These are phyloP conservation scores for Psidium guajava DNA, from an alignment of 345 rosid species.

Conservation along the genomic window DNA sequence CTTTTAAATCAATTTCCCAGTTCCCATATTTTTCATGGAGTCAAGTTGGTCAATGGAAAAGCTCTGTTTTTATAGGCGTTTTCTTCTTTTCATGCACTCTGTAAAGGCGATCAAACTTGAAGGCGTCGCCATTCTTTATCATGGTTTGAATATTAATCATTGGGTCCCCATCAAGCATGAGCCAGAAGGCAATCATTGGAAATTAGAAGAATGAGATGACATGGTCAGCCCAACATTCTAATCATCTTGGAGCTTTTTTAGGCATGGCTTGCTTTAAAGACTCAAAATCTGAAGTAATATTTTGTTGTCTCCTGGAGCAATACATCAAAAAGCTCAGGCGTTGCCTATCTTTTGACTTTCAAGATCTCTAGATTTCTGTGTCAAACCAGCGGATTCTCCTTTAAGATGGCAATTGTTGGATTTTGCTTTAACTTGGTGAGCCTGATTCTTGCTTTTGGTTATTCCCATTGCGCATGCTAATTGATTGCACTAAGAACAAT, in stretches of 20 bases:
- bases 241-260: constrained; percentile 10
- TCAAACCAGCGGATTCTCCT: neutral
- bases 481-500: neutral
- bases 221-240: neutral
- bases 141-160: neutral
- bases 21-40: neutral
- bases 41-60: neutral
- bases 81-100: neutral
- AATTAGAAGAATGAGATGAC: neutral
- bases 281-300: constrained; percentile 6
- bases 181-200: neutral
- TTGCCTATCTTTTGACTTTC: neutral
- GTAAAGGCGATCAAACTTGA: neutral
- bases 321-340: neutral
- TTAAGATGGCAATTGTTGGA: neutral
- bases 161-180: constrained; percentile 3
- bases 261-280: neutral
- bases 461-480: neutral
- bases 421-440: neutral
- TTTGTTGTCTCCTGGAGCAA: neutral
- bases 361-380: neutral
- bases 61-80: neutral
- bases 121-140: neutral
- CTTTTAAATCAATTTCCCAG: neutral
- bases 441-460: neutral